Percentiles rank a stretch among this genome's conserved stretches.
Evolutionary conservation across 345 rosid genomes (phyloP).

Genomic region (Raphanus raphanistrum): DNA sequence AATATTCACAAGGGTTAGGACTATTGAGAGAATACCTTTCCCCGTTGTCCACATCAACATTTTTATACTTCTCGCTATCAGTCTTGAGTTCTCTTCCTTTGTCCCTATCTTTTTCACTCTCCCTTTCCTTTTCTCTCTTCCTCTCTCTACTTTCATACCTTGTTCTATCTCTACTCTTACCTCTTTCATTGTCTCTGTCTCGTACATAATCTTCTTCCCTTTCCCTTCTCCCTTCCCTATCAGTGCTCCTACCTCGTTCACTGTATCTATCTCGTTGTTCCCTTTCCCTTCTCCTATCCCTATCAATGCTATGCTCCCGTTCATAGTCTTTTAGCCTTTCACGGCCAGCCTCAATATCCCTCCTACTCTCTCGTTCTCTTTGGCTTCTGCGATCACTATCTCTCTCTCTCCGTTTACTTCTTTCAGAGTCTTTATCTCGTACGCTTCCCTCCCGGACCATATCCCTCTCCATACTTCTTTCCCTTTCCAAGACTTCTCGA

Average conservation of each 20-base stretch:
- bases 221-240: slow-evolving; percentile 39
- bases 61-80: slow-evolving; percentile 41
- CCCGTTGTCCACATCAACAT: slow-evolving; percentile 33
- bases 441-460: slow-evolving; percentile 34
- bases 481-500: slow-evolving; percentile 45
- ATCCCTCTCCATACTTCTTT: slow-evolving; percentile 44
- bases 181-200: slow-evolving; percentile 43
- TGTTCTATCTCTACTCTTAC: slow-evolving; percentile 50
- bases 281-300: slow-evolving; percentile 38
- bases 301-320: slow-evolving; percentile 37
- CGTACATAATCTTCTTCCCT: slow-evolving; percentile 33
- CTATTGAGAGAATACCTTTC: slow-evolving; percentile 46
- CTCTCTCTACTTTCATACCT: slow-evolving; percentile 40
- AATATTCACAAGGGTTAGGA: not conserved
- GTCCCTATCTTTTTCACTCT: slow-evolving; percentile 46
- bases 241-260: slow-evolving; percentile 47
- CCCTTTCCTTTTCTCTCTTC: slow-evolving; percentile 47
- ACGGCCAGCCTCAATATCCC: slow-evolving; percentile 47
- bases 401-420: slow-evolving; percentile 47
- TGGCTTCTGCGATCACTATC: slow-evolving; percentile 45
- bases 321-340: slow-evolving; percentile 48
- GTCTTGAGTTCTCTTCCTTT: slow-evolving; percentile 46
- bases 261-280: slow-evolving; percentile 34
- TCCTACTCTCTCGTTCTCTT: slow-evolving; percentile 49
- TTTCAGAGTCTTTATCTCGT: slow-evolving; percentile 44